Conservation (phyloP, 2,329 filamentous ascomycete genomes). For the Venturia aucupariae region DNA sequence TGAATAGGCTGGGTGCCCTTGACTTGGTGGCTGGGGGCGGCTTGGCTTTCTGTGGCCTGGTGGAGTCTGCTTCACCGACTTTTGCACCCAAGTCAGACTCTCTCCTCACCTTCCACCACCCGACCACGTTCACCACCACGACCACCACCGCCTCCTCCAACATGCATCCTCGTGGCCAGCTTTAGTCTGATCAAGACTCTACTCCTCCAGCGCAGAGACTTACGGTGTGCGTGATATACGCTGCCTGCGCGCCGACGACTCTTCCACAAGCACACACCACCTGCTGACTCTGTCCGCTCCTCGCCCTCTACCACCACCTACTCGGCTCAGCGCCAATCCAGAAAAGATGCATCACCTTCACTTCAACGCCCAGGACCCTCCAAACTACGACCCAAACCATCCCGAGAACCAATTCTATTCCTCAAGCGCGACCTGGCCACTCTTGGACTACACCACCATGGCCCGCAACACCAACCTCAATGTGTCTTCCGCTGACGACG, state of each 20-base stretch:
- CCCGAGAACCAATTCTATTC: conserved; percentile 22
- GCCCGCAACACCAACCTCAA: conserved; percentile 18
- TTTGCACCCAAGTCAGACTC: not conserved
- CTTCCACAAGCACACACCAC: not conserved
- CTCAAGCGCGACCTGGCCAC: conserved; percentile 29
- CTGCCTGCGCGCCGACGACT: not conserved
- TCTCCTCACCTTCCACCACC: not conserved
- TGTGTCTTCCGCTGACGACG: not conserved
- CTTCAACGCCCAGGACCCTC: conserved; percentile 32
- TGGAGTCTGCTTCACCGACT: not conserved
- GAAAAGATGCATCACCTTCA: conserved; percentile 34
- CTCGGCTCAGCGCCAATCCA: not conserved
- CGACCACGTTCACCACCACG: too few species aligned
- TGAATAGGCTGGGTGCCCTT: too few species aligned
- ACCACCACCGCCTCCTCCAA: not conserved
- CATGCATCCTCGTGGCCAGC: not conserved
- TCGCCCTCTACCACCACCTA: not conserved
- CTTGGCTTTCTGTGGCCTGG: not conserved
- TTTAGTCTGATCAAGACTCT: not conserved
- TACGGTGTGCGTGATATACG: conserved; percentile 1
- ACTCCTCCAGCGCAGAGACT: not conserved
- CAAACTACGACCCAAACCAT: conserved; percentile 28
- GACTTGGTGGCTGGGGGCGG: not conserved
- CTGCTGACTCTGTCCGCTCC: not conserved
- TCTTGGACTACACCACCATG: conserved; percentile 28